Conservation (phyloP, 129 eudicot genomes). For the Solidago caesia region DNA sequence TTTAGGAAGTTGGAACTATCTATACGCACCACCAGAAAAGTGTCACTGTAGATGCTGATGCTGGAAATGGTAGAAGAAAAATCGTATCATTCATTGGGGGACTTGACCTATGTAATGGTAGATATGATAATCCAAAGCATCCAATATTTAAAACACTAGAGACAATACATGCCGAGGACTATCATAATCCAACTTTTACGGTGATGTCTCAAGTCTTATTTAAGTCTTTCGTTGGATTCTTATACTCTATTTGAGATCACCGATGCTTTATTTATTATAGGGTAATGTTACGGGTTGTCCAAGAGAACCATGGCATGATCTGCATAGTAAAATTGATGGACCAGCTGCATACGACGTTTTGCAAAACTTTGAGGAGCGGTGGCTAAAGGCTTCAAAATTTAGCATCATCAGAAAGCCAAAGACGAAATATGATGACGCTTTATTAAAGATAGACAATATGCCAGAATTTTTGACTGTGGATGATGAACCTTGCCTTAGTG, state of each 20-base stretch:
- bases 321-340: slow-evolving; percentile 90
- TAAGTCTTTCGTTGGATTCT: background rate
- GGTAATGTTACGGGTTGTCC: slow-evolving; percentile 77
- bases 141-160: slow-evolving; percentile 63
- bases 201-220: slow-evolving; percentile 36
- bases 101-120: slow-evolving; percentile 88
- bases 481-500: slow-evolving; percentile 65
- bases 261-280: slow-evolving; percentile 31
- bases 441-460: slow-evolving; percentile 61
- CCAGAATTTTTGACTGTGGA: slow-evolving; percentile 46
- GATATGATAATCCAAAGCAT: slow-evolving; percentile 89
- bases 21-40: slow-evolving; percentile 97
- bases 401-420: slow-evolving; percentile 58
- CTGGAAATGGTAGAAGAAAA: slow-evolving; percentile 71
- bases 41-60: slow-evolving; percentile 88
- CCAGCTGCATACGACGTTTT: slow-evolving; percentile 95
- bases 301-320: slow-evolving; percentile 98
- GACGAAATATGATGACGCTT: slow-evolving; percentile 49
- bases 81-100: slow-evolving; percentile 81
- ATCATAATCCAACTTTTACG: slow-evolving; percentile 75
- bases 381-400: slow-evolving; percentile 85
- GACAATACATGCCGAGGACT: slow-evolving; percentile 78
- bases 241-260: background rate
- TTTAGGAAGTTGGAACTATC: slow-evolving; percentile 80
- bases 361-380: slow-evolving; percentile 81